These are phyloP conservation scores for Clarireedia homoeocarpa DNA, from an alignment of 2,329 filamentous ascomycete species.

Conservation along the genomic window DNA sequence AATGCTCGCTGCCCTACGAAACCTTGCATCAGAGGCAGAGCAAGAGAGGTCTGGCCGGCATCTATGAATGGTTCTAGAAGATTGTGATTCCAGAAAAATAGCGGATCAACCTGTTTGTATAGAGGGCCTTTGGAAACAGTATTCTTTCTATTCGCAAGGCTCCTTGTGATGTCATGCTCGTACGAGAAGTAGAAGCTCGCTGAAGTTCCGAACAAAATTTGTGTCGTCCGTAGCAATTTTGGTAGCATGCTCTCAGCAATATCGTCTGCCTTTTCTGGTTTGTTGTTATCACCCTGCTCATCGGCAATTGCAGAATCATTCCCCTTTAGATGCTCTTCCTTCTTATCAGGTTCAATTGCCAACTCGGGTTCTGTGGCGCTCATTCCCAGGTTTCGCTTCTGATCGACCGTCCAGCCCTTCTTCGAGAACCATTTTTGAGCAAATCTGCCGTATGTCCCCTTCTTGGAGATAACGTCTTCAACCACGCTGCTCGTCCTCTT, in stretches of 20 bases:
- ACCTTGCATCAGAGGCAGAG: conserved; percentile 83
- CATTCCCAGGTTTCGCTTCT: conserved; percentile 61
- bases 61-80: conserved; percentile 68
- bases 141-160: conserved; percentile 36
- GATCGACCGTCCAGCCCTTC: conserved; percentile 70
- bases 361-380: conserved; percentile 35
- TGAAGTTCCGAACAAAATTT: conserved; percentile 74
- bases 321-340: background rate
- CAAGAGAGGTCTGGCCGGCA: conserved; percentile 60
- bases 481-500: conserved; percentile 56
- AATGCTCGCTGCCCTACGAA: conserved; percentile 87
- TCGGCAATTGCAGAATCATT: background rate
- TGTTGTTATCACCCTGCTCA: background rate
- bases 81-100: conserved; percentile 88
- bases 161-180: conserved; percentile 82
- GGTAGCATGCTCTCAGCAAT: conserved; percentile 51
- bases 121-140: conserved; percentile 50
- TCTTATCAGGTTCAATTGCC: background rate
- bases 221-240: conserved; percentile 75
- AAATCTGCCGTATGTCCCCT: conserved; percentile 81
- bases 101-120: conserved; percentile 62
- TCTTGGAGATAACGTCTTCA: conserved; percentile 78
- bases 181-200: conserved; percentile 93
- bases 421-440: conserved; percentile 87
- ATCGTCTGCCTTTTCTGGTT: conserved; percentile 7